These are phyloP conservation scores for Gracilaria gracilis DNA, from an alignment of 23 red algal genomes.

Conservation along the genomic window DNA sequence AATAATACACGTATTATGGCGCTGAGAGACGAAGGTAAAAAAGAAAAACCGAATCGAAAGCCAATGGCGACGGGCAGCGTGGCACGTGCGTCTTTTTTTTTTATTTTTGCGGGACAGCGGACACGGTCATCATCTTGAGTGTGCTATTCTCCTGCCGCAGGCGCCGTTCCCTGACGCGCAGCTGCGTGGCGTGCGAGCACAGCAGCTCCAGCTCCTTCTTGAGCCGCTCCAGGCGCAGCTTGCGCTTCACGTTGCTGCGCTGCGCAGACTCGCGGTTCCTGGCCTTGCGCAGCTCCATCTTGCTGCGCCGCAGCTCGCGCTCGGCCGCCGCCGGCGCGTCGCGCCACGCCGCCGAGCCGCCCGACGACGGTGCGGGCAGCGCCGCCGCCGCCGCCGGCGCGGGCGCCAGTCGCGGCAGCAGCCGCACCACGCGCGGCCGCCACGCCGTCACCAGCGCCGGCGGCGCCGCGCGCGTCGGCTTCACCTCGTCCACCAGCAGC, in stretches of 20 bases:
- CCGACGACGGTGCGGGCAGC: neutral
- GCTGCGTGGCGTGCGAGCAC: neutral
- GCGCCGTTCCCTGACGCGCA: slow-evolving; percentile 10
- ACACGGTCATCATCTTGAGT: neutral
- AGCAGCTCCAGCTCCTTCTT: slow-evolving; percentile 28
- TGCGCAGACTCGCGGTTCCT: slow-evolving; percentile 59
- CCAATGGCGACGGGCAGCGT: too few relatives aligned
- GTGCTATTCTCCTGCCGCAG: slow-evolving; percentile 37
- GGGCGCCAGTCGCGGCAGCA: neutral
- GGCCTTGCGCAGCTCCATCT: slow-evolving; percentile 56
- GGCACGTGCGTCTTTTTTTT: too few relatives aligned
- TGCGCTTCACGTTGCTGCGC: slow-evolving; percentile 50
- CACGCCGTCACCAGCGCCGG: neutral
- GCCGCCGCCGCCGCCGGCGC: neutral
- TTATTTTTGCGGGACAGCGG: too few relatives aligned
- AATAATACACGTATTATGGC: too few relatives aligned
- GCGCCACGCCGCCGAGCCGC: neutral
- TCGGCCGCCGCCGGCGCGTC: neutral
- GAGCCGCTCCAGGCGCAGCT: slow-evolving; percentile 33
- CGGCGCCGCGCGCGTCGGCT: neutral
- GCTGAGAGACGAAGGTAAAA: too few relatives aligned
- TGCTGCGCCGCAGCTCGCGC: slow-evolving; percentile 9
- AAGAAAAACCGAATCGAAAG: too few relatives aligned
- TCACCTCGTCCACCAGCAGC: neutral
- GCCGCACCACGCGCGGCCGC: neutral